Evolutionary conservation across 108 stramenopile genomes (phyloP), one percentile per base, ranked within the genome.

Genomic region (Schizochytrium sp.): DNA sequence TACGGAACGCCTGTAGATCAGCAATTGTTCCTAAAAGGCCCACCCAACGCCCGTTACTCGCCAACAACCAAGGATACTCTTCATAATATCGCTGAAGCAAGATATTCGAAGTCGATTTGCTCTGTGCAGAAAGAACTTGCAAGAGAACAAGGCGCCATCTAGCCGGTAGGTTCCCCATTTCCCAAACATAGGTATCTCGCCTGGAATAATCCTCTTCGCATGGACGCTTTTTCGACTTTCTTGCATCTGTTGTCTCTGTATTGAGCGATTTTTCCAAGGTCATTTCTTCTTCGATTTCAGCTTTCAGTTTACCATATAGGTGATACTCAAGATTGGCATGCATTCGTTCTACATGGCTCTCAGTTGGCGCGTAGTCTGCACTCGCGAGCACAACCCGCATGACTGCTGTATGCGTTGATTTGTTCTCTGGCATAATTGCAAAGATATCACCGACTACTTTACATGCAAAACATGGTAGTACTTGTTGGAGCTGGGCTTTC

Each of bases 91-190:
- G 64, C 28, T 69, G 64, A 15, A 44, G 42, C 19, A n/a, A n/a
- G 59, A 17, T 17, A 60, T 17, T n/a, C 0, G 28, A 60, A 60
- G 19, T 60, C 0, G 59, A 41, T 10, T 55, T 49, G 5, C 28
- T 17, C 50, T 55, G 49, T 7, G 28, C 50, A 5, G 76, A 83
- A 28, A 83, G 53, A n/a, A 83, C 76, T 38, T 55, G 76, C 50
- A 83, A 8, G 53, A 83, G 76, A n/a, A 83, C 28, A 38, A 83
- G 76, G 17, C 76, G 47, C 76, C 76, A 83, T 5, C 76, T 10
- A 13, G 76, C 47, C 28, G 76, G 47, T 5, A 83, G 53, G 3
- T 42, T 83, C 1, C 5, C 28, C 0, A 55, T 50, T 28, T 83
- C 76, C 10, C 47, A 42, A 2, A 5, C 12, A 28, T n/a, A 49